phyloP scores from a whole-genome alignment of 2,329 filamentous ascomycete species.

The Aspergillus japonicus region DNA sequence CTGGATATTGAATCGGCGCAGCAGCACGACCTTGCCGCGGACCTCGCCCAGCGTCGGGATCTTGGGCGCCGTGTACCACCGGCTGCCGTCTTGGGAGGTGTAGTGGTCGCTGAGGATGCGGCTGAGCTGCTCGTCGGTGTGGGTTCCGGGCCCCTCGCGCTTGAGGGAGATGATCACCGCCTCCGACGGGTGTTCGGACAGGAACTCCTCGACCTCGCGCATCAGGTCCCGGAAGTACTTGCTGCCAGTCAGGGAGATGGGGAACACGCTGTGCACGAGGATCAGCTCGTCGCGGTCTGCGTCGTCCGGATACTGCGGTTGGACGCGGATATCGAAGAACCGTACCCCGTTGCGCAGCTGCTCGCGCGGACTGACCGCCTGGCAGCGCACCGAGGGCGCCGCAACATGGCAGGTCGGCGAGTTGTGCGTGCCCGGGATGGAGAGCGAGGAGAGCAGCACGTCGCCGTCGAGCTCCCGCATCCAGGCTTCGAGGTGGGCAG shows the following conservation, averaged over 20 bases:
- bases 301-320: slow-evolving; percentile 59
- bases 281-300: slow-evolving; percentile 64
- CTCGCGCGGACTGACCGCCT: slow-evolving; percentile 71
- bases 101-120: slow-evolving; percentile 73
- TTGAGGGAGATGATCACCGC: slow-evolving; percentile 85
- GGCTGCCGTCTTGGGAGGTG: slow-evolving; percentile 50
- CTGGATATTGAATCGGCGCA: slow-evolving; percentile 74
- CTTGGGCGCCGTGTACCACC: slow-evolving; percentile 75
- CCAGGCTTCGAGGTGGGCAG: slow-evolving; percentile 69
- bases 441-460: slow-evolving; percentile 74
- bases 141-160: slow-evolving; percentile 79
- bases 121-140: slow-evolving; percentile 75
- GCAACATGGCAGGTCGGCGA: slow-evolving; percentile 81
- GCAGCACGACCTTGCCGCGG: slow-evolving; percentile 77
- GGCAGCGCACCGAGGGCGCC: slow-evolving; percentile 88
- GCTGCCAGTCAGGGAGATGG: slow-evolving; percentile 75
- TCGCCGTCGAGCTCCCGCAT: slow-evolving; percentile 74
- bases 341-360: slow-evolving; percentile 89
- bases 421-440: slow-evolving; percentile 95
- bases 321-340: slow-evolving; percentile 89
- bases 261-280: slow-evolving; percentile 88
- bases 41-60: slow-evolving; percentile 77
- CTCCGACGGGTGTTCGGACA: slow-evolving; percentile 75
- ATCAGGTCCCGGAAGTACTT: slow-evolving; percentile 78
- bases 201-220: slow-evolving; percentile 69